Base-by-base conservation (phyloP, 1,139 yeast species). In the Yamadazyma dendronema region DNA sequence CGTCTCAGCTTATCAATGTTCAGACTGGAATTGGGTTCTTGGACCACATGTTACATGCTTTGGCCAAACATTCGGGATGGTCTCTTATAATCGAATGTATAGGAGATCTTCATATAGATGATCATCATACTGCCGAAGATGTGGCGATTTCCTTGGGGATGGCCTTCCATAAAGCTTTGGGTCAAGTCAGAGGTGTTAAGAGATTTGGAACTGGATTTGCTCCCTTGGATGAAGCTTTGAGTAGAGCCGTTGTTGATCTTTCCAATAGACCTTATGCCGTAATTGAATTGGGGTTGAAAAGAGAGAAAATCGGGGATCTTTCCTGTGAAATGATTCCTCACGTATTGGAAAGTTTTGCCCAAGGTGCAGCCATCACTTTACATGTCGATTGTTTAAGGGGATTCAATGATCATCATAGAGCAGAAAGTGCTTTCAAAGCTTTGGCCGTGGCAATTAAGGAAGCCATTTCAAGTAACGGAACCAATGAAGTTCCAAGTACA, bases 1-100 rank as follows among this genome's bases (percentile, higher is more conserved):
- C 75, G 2, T 65, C 84, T 3, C 98, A 92, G 59, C 69, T 75
- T 10, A 89, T 92, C 44, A 70, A 78, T 32, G 80, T 92, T 39
- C 87, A 87, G 53, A 85, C 97, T 0, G 98, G 98, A 30, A 77
- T 92, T 39, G 98, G 98, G 2, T 92, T 92, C 58, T 69, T 92
- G 44, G 98, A 92, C 65, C 98, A 92, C 61, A 92, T 92, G 98
- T 71, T 92, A 31, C 97, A 90, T 55, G 98, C 98, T 0, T 72
- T 92, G 50, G 97, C 97, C 30, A 92, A 92, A 57, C 98, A 92
- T 62, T 73, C 94, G 1, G 98, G 98, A 11, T 92, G 98, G 98
- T 87, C 96, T 15, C 61, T 92, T 43, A 70, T 86, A 24, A 76
- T 92, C 19, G 95, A 86, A 56, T 90, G 97, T 62, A 75, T 84